Conservation (phyloP, 306 rosid genomes). For the Crotalaria pallida region DNA sequence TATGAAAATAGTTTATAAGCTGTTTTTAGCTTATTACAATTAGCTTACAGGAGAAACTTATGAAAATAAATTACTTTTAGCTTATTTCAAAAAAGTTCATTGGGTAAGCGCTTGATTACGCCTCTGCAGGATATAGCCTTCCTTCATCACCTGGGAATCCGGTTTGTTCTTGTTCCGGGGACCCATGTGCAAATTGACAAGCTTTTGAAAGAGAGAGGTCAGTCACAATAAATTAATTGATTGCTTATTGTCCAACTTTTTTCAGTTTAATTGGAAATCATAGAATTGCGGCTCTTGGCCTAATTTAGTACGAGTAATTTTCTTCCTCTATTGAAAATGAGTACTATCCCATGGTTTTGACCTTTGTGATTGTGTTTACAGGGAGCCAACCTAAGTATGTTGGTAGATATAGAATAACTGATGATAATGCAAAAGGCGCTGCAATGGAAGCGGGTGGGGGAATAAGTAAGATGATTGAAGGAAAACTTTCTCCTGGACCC, state of each 20-base stretch:
- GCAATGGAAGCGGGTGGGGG: constrained; percentile 96
- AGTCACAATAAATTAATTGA: neutral
- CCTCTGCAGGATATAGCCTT: constrained; percentile 95
- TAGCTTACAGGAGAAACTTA: too few species aligned
- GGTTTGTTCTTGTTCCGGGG: constrained; percentile 86
- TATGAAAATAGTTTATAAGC: too few species aligned
- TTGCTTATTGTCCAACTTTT: neutral
- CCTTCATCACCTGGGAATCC: constrained; percentile 92
- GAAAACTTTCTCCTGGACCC: constrained; percentile 97
- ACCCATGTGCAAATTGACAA: constrained; percentile 83
- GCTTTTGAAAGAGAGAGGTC: constrained; percentile 82
- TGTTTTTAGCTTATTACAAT: too few species aligned
- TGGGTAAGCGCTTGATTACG: too few species aligned
- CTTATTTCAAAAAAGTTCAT: too few species aligned
- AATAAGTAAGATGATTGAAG: constrained; percentile 75
- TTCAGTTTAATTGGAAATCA: neutral
- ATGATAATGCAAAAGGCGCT: constrained; percentile 65
- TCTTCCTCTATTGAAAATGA: neutral
- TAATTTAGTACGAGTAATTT: too few species aligned
- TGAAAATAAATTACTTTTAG: too few species aligned
- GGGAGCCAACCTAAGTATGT: constrained; percentile 68
- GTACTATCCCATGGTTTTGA: neutral
- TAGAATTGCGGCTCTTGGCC: neutral
- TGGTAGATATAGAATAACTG: constrained; percentile 88
- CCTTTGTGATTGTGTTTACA: constrained; percentile 42